A percentile compares a stretch with the other conserved stretches of the same genome.
Evolutionary conservation across 495 filamentous ascomycete species (phyloP).

Genomic region (Tuber borchii): DNA sequence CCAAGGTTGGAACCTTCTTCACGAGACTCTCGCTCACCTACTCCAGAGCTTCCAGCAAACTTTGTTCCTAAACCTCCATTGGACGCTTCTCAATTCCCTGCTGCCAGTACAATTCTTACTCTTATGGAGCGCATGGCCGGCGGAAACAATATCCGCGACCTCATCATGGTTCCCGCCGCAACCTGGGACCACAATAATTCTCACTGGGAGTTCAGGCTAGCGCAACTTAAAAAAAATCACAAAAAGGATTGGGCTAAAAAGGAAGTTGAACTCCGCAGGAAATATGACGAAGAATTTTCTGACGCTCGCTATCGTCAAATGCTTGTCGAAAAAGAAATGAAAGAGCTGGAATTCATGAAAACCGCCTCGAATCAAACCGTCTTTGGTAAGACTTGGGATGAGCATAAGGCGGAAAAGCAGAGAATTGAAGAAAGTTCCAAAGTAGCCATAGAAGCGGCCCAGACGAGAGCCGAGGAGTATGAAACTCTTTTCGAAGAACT

Average conservation of each 20-base stretch:
- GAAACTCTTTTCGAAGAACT: slow-evolving; percentile 5
- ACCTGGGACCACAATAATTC: slow-evolving; percentile 32
- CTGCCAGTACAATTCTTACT: slow-evolving; percentile 23
- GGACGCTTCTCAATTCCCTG: slow-evolving; percentile 26
- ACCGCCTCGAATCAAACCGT: slow-evolving; percentile 3
- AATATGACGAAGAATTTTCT: slow-evolving; percentile 27
- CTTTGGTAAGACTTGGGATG: slow-evolving; percentile 29
- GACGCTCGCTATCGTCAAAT: slow-evolving; percentile 28
- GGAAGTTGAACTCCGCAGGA: slow-evolving; percentile 22
- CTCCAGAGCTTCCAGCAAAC: slow-evolving; percentile 26
- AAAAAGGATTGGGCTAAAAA: slow-evolving; percentile 23
- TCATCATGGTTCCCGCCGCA: slow-evolving; percentile 23
- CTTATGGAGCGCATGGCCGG: slow-evolving; percentile 25
- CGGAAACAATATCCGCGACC: slow-evolving; percentile 12
- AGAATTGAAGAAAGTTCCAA: slow-evolving; percentile 17
- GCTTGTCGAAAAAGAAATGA: slow-evolving; percentile 25
- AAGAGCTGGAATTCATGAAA: slow-evolving; percentile 26
- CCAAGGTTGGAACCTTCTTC: slow-evolving; percentile 7
- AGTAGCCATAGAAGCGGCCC: slow-evolving; percentile 13
- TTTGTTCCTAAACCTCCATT: slow-evolving; percentile 27
- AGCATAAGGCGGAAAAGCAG: slow-evolving; percentile 24
- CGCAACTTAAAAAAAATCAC: slow-evolving; percentile 17
- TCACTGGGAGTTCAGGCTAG: slow-evolving; percentile 26
- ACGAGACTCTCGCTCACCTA: slow-evolving; percentile 23
- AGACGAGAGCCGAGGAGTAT: slow-evolving; percentile 11